Base-by-base conservation (phyloP, 2,329 filamentous ascomycete genomes). In the Orbilia ellipsospora region DNA sequence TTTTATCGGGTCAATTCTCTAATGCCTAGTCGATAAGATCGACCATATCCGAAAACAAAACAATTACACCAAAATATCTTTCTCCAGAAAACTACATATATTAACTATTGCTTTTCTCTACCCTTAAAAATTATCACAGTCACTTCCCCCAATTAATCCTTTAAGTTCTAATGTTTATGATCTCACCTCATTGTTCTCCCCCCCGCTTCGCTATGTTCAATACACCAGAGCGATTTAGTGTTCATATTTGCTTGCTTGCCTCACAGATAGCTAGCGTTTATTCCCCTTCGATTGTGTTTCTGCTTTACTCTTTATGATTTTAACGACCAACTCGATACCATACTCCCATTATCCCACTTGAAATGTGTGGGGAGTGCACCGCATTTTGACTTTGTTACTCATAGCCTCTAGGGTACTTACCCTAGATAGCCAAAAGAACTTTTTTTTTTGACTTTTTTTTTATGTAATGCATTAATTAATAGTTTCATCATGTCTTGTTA, bases 271-370 rank as follows among this genome's bases (percentile, higher is more conserved):
- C 18, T 12, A 16, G 2, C 15, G 10, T 8, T 23, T 23, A 1
- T 1, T 23, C 8, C 12, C 6, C 18, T 52, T 52, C 8, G 16
- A 52, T 54, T 52, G 3, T 12, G 31, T 44, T 26, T 68, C 15
- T 26, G 23, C 15, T 54, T 60, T 62, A 31, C 40, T n/a, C 16
- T 48, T 56, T 36, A 48, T 61, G 50, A 61, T 73, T 23, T 65
- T 16, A 66, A 73, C 68, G 60, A 65, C 61, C 68, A 73, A 66
- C 55, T 73, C 68, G 68, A 52, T 65, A 73, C 50, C 50, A 52
- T 56, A 64, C 56, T 60, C 48, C 48, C 23, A 55, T 61, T 57
- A 48, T 59, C 40, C 55, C 45, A 45, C 56, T 57, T 57, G 54
- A 57, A 44, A 57, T 57, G 54, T 57, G 54, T 40, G 54, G 54